Evolutionary conservation across 192 early-diverging fungal species (phyloP).

Genomic region (Pilaira anomala): DNA sequence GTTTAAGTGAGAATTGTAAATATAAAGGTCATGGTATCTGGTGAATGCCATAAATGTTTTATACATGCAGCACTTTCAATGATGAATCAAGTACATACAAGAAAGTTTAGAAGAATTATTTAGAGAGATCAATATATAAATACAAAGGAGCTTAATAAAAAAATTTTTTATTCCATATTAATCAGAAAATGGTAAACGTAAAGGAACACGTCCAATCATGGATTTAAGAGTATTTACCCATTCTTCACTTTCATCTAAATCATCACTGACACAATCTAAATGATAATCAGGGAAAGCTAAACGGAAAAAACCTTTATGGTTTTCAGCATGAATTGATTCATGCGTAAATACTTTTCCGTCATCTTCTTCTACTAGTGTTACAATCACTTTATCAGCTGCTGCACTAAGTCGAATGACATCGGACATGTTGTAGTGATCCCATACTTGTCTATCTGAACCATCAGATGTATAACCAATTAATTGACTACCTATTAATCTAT

Average conservation of each 20-base stretch:
- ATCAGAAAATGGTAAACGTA: constrained; percentile 14
- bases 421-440: constrained; percentile 23
- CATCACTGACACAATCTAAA: constrained; percentile 28
- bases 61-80: too few species aligned
- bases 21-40: too few species aligned
- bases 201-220: constrained; percentile 23
- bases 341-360: constrained; percentile 9
- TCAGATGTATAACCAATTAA: constrained; percentile 16
- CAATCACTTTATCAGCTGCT: constrained; percentile 17
- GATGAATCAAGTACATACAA: too few species aligned
- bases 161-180: not conserved
- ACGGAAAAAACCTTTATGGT: constrained; percentile 18
- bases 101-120: too few species aligned
- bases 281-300: constrained; percentile 18
- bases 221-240: constrained; percentile 22
- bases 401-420: constrained; percentile 20
- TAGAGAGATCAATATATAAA: too few species aligned
- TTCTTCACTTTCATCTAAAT: constrained; percentile 24
- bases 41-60: too few species aligned
- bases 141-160: too few species aligned
- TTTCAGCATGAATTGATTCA: constrained; percentile 23
- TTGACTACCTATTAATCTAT: constrained; percentile 23
- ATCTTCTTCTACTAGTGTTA: constrained; percentile 16
- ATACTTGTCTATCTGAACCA: constrained; percentile 6
- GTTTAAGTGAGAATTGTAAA: too few species aligned